These are phyloP conservation scores for Solanum chmielewskii DNA, from an alignment of 257 asterid genomes.

Conservation along the genomic window DNA sequence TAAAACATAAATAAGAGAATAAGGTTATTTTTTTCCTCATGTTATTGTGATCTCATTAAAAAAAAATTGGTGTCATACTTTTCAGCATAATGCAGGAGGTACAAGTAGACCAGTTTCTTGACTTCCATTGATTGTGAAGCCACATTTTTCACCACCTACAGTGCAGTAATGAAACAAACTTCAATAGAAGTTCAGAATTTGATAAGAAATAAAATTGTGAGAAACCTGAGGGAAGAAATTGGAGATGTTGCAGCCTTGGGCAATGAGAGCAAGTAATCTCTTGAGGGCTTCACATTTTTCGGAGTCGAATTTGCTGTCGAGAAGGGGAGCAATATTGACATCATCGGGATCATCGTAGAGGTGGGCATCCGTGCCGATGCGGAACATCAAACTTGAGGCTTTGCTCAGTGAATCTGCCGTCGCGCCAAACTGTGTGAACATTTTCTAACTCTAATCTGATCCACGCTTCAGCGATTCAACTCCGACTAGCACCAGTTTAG, in stretches of 20 bases:
- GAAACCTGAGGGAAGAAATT: constrained; percentile 78
- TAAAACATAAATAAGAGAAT: constrained; percentile 8
- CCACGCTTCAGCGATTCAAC: not conserved
- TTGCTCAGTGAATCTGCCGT: constrained; percentile 90
- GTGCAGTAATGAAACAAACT: constrained; percentile 6
- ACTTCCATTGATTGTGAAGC: constrained; percentile 87
- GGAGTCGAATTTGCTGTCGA: constrained; percentile 90
- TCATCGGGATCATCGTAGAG: constrained; percentile 97
- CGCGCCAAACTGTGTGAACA: constrained; percentile 78
- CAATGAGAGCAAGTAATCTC: constrained; percentile 88
- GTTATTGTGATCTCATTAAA: not conserved
- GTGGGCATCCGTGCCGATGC: constrained; percentile 94
- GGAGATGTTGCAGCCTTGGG: constrained; percentile 85
- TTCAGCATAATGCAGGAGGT: constrained; percentile 89
- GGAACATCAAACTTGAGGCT: constrained; percentile 84
- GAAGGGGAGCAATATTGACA: constrained; percentile 77
- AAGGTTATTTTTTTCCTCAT: not conserved
- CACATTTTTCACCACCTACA: constrained; percentile 89
- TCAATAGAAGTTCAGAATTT: not conserved
- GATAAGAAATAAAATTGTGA: not conserved
- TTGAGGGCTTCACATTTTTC: constrained; percentile 94
- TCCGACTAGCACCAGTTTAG: not conserved
- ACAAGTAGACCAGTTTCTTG: constrained; percentile 92
- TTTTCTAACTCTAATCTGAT: not conserved
- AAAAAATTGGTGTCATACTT: constrained; percentile 33